These are phyloP conservation scores for Fonsecaea multimorphosa DNA, from an alignment of 2,329 filamentous ascomycete species.

Conservation along the genomic window DNA sequence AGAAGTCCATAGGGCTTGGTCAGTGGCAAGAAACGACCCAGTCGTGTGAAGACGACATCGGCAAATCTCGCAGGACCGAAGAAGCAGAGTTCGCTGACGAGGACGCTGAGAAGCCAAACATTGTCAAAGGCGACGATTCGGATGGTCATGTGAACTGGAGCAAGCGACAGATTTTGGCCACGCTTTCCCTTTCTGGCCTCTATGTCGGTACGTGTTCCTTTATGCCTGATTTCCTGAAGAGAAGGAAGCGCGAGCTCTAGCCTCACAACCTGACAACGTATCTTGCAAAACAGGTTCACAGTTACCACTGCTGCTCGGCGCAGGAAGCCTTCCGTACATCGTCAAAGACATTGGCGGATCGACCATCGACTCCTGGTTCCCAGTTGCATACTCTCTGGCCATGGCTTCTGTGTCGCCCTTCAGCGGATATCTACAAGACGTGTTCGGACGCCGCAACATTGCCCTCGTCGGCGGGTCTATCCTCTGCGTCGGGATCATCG, in stretches of 20 bases:
- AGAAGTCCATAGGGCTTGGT: not conserved
- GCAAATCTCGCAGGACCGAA: not conserved
- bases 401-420: not conserved
- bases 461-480: not conserved
- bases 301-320: not conserved
- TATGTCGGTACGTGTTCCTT: not conserved
- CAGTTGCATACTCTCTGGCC: not conserved
- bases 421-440: not conserved
- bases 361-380: not conserved
- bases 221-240: not conserved
- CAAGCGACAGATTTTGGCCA: constrained; percentile 8
- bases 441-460: not conserved
- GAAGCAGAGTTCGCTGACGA: not conserved
- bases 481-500: not conserved
- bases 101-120: not conserved
- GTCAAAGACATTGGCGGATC: not conserved
- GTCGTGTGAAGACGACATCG: not conserved
- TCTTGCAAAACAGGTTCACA: not conserved
- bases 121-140: constrained; percentile 9
- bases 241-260: not conserved
- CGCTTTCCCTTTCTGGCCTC: constrained; percentile 5
- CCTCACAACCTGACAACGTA: not conserved
- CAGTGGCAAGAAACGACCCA: not conserved
- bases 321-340: not conserved
- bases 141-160: constrained; percentile 13